Evolutionary conservation across 1,139 yeast genomes (phyloP), one percentile per base, ranked within the genome.

Genomic region (Blastobotrys buckinghamii): DNA sequence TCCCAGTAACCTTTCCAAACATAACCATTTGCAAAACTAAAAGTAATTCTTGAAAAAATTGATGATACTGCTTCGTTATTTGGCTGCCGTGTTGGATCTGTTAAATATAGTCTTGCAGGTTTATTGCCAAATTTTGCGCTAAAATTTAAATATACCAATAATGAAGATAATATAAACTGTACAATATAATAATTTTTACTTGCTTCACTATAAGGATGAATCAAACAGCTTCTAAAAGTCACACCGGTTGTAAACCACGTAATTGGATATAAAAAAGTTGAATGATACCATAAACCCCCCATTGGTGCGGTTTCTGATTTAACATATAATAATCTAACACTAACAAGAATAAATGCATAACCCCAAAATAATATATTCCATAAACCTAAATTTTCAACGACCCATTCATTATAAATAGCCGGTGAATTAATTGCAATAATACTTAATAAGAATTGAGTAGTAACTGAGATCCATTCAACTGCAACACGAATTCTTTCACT

Each of bases 1-100:
- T 66, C 64, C 55, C 73, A 71, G 63, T 78, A 83, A 2, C 96
- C 87, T 44, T 71, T 64, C 78, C 82, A 77, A 38, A 90, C 75
- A 74, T 89, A 74, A 27, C 74, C 72, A 60, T 84, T 80, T 39
- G 88, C 70, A 95, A 96, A 92, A 32, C 83, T 72, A 70, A 84
- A 92, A 3, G 87, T 73, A 50, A 81, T 65, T 50, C 81, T 74
- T 5, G 79, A 66, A 53, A 84, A 74, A 44, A 92, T 63, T 38
- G 84, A 75, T 7, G 89, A 69, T 10, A 73, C 69, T 26, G 81
- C 78, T 68, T 92, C 97, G 1, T 85, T 83, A 2, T 96, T 86
- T 8, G 97, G 94, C 5, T 58, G 64, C 15, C 72, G 64, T 53
- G 75, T 76, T 3, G 60, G 58, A 4, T 59, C 56, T 8, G 63